phyloP scores from a whole-genome alignment of 2,329 filamentous ascomycete genomes.

The Fusarium redolens region DNA sequence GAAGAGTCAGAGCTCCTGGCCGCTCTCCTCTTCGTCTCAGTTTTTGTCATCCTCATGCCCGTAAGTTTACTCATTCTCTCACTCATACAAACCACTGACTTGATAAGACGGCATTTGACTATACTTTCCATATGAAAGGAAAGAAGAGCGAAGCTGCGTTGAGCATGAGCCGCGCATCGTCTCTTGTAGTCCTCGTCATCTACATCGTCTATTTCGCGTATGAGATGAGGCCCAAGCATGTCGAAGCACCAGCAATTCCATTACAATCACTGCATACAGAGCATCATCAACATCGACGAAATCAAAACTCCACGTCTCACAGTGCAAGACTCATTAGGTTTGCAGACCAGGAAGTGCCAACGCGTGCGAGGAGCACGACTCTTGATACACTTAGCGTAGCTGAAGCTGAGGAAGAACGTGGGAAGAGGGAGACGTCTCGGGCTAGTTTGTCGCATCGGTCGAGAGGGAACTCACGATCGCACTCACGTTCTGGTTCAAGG shows the following conservation, averaged over 20 bases:
- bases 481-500: constrained; percentile 34
- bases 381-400: constrained; percentile 18
- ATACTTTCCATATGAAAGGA: constrained; percentile 65
- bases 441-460: constrained; percentile 37
- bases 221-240: constrained; percentile 73
- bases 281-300: constrained; percentile 10
- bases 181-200: constrained; percentile 77
- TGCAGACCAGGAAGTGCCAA: constrained; percentile 39
- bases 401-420: constrained; percentile 15
- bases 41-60: constrained; percentile 54
- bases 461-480: constrained; percentile 42
- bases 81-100: background rate
- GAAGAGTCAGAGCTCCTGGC: constrained; percentile 51
- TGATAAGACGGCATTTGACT: constrained; percentile 55
- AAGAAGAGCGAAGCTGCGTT: constrained; percentile 72
- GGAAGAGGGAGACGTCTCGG: constrained; percentile 11
- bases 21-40: constrained; percentile 52
- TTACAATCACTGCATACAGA: constrained; percentile 68
- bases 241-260: constrained; percentile 77
- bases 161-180: constrained; percentile 81
- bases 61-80: constrained; percentile 31
- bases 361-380: constrained; percentile 29
- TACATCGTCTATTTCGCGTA: constrained; percentile 81
- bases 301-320: constrained; percentile 12
- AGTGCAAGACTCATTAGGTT: constrained; percentile 48